A percentile compares a stretch with the other conserved stretches of the same genome.
Conservation (phyloP, 2,329 filamentous ascomycete genomes). For the Tolypocladium album region DNA sequence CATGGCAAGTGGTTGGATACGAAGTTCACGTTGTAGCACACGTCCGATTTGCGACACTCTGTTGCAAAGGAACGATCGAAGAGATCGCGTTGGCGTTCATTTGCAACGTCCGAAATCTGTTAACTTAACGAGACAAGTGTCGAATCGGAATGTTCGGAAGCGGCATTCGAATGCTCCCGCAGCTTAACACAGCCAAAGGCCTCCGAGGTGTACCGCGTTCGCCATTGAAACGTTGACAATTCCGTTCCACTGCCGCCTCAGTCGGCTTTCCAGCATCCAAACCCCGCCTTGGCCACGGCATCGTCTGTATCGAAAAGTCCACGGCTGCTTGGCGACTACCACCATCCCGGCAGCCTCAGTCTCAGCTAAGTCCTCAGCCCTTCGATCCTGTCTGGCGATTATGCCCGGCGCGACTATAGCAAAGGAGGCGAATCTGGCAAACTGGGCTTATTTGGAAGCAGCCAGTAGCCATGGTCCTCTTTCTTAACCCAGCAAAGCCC, state of each 20-base stretch:
- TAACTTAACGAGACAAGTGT: no score
- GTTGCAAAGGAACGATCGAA: no score
- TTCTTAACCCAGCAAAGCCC: no score
- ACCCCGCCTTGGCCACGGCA: constrained; percentile 32
- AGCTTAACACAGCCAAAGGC: no score
- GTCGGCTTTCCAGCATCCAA: constrained; percentile 44
- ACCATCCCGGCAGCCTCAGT: constrained; percentile 28
- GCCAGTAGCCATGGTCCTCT: constrained; percentile 21
- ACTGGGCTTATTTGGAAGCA: constrained; percentile 27
- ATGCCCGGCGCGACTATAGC: constrained; percentile 44
- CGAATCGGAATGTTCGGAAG: no score
- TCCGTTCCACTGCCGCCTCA: constrained; percentile 57
- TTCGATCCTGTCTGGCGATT: constrained; percentile 37
- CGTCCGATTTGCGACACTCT: no score
- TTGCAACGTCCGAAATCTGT: no score
- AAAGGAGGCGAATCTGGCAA: constrained; percentile 35
- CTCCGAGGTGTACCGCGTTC: no score
- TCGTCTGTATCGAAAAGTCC: constrained; percentile 11
- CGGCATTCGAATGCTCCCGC: no score
- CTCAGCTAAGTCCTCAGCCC: constrained; percentile 28
- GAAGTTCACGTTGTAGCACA: no score
- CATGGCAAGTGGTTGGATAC: no score
- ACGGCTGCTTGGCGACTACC: constrained; percentile 15
- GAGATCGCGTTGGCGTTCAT: no score
- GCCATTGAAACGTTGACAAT: constrained; percentile 27